Evolutionary conservation across 2,329 filamentous ascomycete genomes (phyloP), one percentile per base, ranked within the genome.

Genomic region (Ceratocystis lukuohia): DNA sequence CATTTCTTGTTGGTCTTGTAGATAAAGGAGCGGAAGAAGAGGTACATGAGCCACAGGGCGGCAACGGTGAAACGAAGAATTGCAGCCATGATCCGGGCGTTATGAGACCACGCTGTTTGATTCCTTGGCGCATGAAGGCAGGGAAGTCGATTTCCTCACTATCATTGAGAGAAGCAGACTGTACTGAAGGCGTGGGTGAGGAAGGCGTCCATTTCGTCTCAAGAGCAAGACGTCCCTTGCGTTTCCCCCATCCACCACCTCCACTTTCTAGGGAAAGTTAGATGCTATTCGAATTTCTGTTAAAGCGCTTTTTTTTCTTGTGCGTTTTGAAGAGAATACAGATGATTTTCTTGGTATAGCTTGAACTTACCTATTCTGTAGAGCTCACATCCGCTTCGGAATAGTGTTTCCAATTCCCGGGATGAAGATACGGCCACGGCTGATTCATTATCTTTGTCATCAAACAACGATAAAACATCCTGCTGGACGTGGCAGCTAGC

Each of bases 241-340:
- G 94, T 66, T 82, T 79, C 17, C 90, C 90, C 90, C 90, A 95
- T 22, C 90, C 90, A 53, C 90, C 90, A 59, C 90, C 90, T 3
- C 90, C 90, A 71, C 88, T 91, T 69, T 92, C 83, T 80, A 37
- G 56, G 20, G 15, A 12, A 61, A 69, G 59, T 63, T 63, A 65
- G 56, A 37, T 62, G 3, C 15, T 22, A 8, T 7, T 33, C 33
- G 15, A 1, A 10, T 15, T 30, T 59, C 12, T n/a, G n/a, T 7
- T 20, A n/a, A 15, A n/a, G 25, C 4, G 7, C 7, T 25, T 5
- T 57, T 5, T 57, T 17, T 33, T n/a, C 33, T 37, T 10, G 3
- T 15, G 3, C 37, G 4, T 41, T 41, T 41, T 41, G 37, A 41
- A 41, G 37, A 12, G 37, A 41, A 15, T 5, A 15, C 3, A 2